These are phyloP conservation scores for Ambrosia trifida DNA, from an alignment of 129 eudicot species.

Conservation along the genomic window DNA sequence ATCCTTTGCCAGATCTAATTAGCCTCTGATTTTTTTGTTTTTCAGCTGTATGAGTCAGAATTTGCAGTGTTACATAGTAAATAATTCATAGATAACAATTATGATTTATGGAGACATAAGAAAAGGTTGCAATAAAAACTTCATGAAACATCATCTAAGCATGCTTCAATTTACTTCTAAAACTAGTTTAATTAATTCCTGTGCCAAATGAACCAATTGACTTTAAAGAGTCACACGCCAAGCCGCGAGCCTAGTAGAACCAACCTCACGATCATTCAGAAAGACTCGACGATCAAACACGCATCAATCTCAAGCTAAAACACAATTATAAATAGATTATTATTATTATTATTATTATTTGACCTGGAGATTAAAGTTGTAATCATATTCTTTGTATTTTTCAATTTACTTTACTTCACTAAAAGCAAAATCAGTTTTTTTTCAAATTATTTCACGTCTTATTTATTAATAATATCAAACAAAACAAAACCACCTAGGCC, in stretches of 20 bases:
- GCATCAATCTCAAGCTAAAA: not conserved
- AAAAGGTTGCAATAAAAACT: not conserved
- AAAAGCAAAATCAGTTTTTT: not conserved
- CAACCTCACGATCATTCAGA: not conserved
- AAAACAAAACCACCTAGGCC: not conserved
- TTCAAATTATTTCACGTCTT: not conserved
- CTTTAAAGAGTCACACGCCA: not conserved
- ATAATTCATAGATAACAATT: slow-evolving; percentile 5
- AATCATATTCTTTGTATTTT: not conserved
- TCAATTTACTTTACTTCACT: not conserved
- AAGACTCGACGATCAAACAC: not conserved
- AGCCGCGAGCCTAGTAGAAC: no score
- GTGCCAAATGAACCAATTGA: not conserved
- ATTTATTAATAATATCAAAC: not conserved
- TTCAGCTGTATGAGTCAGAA: slow-evolving; percentile 6
- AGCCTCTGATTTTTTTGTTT: slow-evolving; percentile 28
- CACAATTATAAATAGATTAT: not conserved
- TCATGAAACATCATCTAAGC: not conserved
- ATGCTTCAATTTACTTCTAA: not conserved
- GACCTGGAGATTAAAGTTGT: not conserved
- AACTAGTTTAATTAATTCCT: not conserved
- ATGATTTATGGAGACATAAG: not conserved
- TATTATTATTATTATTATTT: not conserved
- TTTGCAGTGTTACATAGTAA: not conserved
- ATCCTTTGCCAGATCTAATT: slow-evolving; percentile 57